A percentile compares a stretch with the other conserved stretches of the same genome.
These are phyloP conservation scores for Myotisia sp. DNA, from an alignment of 2,329 filamentous ascomycete species.

Conservation along the genomic window DNA sequence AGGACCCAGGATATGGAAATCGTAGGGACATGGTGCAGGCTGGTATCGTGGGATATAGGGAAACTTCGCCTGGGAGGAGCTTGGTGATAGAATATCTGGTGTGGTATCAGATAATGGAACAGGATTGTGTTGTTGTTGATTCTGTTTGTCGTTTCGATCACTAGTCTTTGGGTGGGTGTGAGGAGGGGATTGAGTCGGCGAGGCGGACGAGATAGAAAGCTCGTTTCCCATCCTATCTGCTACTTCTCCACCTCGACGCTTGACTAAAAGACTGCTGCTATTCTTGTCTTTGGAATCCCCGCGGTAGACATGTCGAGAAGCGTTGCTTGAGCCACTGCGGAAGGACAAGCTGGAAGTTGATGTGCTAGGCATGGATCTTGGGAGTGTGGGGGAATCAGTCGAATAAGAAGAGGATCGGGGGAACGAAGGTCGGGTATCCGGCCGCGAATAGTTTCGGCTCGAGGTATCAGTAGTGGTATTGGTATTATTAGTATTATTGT, in stretches of 20 bases:
- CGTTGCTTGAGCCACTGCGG: too few species aligned
- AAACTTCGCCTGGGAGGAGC: too few species aligned
- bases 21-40: too few species aligned
- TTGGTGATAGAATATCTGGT: background rate
- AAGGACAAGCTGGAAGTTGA: background rate
- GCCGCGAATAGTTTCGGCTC: background rate
- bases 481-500: too few species aligned
- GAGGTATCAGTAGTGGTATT: too few species aligned
- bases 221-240: slow-evolving; percentile 13
- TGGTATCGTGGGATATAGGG: too few species aligned
- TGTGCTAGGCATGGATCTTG: background rate
- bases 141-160: too few species aligned
- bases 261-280: slow-evolving; percentile 12
- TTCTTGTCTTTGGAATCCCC: too few species aligned
- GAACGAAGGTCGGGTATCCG: slow-evolving; percentile 1
- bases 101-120: background rate
- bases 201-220: slow-evolving; percentile 1
- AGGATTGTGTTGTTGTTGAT: background rate
- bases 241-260: slow-evolving; percentile 14
- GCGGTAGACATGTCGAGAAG: too few species aligned
- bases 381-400: background rate
- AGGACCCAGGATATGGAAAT: too few species aligned
- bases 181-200: background rate
- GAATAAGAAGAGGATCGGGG: background rate
- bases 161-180: too few species aligned